Percentiles rank a stretch among this genome's conserved stretches.
Evolutionary conservation across 306 rosid species (phyloP).

Genomic region (Hippophae rhamnoides): DNA sequence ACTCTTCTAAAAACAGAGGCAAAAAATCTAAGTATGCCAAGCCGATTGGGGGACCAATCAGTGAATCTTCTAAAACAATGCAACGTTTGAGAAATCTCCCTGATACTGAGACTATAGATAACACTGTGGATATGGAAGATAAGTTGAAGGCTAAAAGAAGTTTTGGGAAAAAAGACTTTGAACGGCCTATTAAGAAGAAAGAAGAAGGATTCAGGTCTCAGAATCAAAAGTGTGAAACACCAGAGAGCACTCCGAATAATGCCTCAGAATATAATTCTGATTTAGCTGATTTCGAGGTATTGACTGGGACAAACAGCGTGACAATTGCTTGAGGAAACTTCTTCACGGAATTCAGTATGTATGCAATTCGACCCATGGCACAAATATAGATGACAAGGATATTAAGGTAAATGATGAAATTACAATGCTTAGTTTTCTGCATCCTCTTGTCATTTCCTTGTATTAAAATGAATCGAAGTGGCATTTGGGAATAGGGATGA

Average conservation of each 20-base stretch:
- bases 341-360: constrained; percentile 45
- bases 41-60: constrained; percentile 59
- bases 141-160: constrained; percentile 44
- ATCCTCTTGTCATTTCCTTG: too few relatives aligned
- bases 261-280: constrained; percentile 46
- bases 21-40: constrained; percentile 30
- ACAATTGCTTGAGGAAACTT: constrained; percentile 82
- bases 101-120: constrained; percentile 64
- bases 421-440: too few relatives aligned
- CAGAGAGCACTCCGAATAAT: constrained; percentile 38
- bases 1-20: constrained; percentile 18
- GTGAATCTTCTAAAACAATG: constrained; percentile 57
- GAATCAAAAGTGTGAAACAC: constrained; percentile 58
- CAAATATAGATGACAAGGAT: constrained; percentile 34
- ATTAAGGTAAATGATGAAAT: constrained; percentile 29
- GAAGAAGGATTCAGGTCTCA: constrained; percentile 37
- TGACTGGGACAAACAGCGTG: constrained; percentile 71
- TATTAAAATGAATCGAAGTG: too few relatives aligned
- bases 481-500: too few relatives aligned
- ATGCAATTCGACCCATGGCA: constrained; percentile 39
- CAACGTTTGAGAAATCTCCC: constrained; percentile 56
- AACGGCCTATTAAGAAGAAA: constrained; percentile 59
- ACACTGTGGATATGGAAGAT: constrained; percentile 49
- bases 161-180: constrained; percentile 49
- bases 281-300: constrained; percentile 39